A percentile compares a stretch with the other conserved stretches of the same genome.
Evolutionary conservation across 176 grass and related monocot species (phyloP).

Genomic region (Bothriochloa decipiens): DNA sequence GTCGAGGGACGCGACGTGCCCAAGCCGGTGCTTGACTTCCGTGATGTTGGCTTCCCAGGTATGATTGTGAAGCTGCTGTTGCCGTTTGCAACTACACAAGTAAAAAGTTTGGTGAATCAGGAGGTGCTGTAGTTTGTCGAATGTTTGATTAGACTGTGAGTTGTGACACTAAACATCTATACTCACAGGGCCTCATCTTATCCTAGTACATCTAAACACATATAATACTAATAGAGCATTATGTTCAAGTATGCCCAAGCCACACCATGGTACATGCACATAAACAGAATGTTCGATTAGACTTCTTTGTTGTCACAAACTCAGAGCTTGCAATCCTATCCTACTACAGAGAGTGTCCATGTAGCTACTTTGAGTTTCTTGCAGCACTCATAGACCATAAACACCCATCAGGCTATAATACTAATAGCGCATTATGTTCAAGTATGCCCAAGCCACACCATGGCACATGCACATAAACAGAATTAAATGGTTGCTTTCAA

Average conservation of each 20-base stretch:
- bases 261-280: too few relatives aligned
- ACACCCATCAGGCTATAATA: too few relatives aligned
- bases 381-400: not conserved
- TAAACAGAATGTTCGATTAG: not conserved
- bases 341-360: not conserved
- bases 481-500: not conserved
- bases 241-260: not conserved
- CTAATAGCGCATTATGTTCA: not conserved
- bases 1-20: conserved; percentile 83
- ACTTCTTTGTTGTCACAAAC: not conserved
- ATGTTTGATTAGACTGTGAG: not conserved
- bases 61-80: not conserved
- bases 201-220: not conserved
- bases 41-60: conserved; percentile 88
- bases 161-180: not conserved
- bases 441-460: not conserved
- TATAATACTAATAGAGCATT: not conserved
- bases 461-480: not conserved
- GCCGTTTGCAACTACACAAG: not conserved
- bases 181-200: not conserved
- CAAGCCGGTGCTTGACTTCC: conserved; percentile 77
- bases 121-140: not conserved
- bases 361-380: not conserved
- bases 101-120: not conserved
- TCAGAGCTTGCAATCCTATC: not conserved